phyloP scores from a whole-genome alignment of 768 basidiomycete species.

The Crepidotus variabilis region DNA sequence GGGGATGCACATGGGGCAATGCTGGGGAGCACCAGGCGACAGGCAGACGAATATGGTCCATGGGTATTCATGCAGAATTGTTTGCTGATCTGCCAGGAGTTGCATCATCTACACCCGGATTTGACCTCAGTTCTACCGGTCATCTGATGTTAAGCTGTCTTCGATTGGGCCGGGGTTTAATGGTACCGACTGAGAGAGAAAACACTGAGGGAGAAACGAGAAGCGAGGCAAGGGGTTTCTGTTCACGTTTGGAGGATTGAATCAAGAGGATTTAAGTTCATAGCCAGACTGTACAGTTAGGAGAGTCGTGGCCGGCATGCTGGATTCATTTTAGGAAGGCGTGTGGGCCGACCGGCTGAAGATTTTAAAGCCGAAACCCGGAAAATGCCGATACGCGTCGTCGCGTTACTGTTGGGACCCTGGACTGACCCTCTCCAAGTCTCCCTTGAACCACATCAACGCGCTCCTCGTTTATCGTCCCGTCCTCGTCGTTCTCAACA shows the following conservation, averaged over 20 bases:
- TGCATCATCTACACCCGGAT: slow-evolving; percentile 16
- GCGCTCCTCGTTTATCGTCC: slow-evolving; percentile 20
- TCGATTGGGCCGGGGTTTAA: not conserved
- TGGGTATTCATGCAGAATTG: slow-evolving; percentile 8
- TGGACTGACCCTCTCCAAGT: slow-evolving; percentile 25
- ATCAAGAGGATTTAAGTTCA: too few relatives aligned
- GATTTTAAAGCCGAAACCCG: slow-evolving; percentile 38
- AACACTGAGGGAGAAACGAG: not conserved
- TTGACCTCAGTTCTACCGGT: slow-evolving; percentile 33
- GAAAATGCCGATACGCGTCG: slow-evolving; percentile 51
- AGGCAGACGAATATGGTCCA: slow-evolving; percentile 19
- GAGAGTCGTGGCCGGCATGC: not conserved
- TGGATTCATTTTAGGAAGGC: slow-evolving; percentile 13
- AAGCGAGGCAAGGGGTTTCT: not conserved
- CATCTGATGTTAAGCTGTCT: slow-evolving; percentile 6
- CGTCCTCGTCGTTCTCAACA: slow-evolving; percentile 28
- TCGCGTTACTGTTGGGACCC: slow-evolving; percentile 40
- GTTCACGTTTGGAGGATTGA: too few relatives aligned
- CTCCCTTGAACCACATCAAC: slow-evolving; percentile 30
- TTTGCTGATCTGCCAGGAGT: slow-evolving; percentile 13
- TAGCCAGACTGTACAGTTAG: too few relatives aligned
- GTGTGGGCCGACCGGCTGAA: slow-evolving; percentile 24
- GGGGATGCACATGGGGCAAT: slow-evolving; percentile 14
- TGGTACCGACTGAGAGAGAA: not conserved
- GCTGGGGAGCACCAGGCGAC: slow-evolving; percentile 16